These are phyloP conservation scores for Albatrellus ellisii DNA, from an alignment of 768 basidiomycete species.

Conservation along the genomic window DNA sequence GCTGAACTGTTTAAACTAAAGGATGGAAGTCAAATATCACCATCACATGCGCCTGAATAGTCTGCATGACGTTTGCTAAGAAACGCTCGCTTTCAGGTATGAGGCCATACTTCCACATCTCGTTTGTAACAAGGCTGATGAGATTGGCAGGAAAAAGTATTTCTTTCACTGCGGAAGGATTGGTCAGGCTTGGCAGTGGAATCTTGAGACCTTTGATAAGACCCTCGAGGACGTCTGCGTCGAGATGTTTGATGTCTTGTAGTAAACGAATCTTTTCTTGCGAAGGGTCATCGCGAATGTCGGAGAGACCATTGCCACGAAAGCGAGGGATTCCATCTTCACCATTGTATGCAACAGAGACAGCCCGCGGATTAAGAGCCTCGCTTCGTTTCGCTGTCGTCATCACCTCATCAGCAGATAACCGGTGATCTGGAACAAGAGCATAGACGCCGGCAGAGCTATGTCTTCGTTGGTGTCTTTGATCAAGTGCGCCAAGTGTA, in stretches of 20 bases:
- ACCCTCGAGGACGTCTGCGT: constrained; percentile 87
- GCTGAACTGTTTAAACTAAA: constrained; percentile 4
- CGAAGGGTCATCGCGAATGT: constrained; percentile 79
- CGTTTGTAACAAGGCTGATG: constrained; percentile 95
- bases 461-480: constrained; percentile 70
- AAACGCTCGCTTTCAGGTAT: constrained; percentile 96
- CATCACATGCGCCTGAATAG: constrained; percentile 95
- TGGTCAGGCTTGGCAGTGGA: constrained; percentile 78
- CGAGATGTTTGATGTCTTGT: constrained; percentile 79
- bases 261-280: constrained; percentile 94
- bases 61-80: constrained; percentile 98
- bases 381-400: constrained; percentile 60
- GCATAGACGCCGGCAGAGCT: constrained; percentile 76
- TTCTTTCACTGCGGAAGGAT: constrained; percentile 91
- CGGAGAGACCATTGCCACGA: constrained; percentile 47
- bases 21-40: constrained; percentile 34
- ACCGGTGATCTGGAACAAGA: constrained; percentile 48
- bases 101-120: constrained; percentile 99
- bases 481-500: constrained; percentile 19
- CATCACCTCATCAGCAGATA: constrained; percentile 70
- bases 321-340: constrained; percentile 61
- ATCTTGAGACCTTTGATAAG: constrained; percentile 89
- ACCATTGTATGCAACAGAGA: constrained; percentile 80
- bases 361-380: constrained; percentile 64
- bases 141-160: constrained; percentile 98